phyloP scores from a whole-genome alignment of 73 alveolate species.

The Paramecium tetraurelia region DNA sequence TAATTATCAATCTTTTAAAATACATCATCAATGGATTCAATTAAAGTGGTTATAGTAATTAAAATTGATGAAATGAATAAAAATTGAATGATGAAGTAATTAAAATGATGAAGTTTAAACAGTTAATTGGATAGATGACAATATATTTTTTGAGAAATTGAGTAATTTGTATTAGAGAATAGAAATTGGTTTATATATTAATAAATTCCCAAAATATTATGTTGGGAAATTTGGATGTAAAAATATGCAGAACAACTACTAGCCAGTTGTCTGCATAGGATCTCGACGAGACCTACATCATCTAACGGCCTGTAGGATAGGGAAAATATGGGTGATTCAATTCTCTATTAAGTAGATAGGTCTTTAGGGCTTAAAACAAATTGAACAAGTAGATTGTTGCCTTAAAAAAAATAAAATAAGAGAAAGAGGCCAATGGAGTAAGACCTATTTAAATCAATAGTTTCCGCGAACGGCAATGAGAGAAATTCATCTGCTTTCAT shows the following conservation, averaged over 20 bases:
- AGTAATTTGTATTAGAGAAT: background rate
- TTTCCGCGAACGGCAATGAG: constrained; percentile 43
- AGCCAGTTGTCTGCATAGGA: background rate
- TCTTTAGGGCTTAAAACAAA: background rate
- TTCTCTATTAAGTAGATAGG: background rate
- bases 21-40: background rate
- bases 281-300: background rate
- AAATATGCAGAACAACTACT: background rate
- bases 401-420: background rate
- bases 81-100: background rate
- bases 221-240: constrained; percentile 18
- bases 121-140: too few relatives aligned
- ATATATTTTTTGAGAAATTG: background rate
- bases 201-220: background rate
- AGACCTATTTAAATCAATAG: background rate
- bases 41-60: too few relatives aligned
- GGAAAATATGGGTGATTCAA: constrained; percentile 45
- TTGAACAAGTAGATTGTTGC: background rate
- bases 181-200: background rate
- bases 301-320: background rate
- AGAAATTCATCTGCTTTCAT: background rate
- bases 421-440: constrained; percentile 47
- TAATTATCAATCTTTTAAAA: background rate
- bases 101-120: background rate
- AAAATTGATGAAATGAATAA: background rate